Evolutionary conservation across 2,329 filamentous ascomycete species (phyloP).

Genomic region (Zymoseptoria passerinii): DNA sequence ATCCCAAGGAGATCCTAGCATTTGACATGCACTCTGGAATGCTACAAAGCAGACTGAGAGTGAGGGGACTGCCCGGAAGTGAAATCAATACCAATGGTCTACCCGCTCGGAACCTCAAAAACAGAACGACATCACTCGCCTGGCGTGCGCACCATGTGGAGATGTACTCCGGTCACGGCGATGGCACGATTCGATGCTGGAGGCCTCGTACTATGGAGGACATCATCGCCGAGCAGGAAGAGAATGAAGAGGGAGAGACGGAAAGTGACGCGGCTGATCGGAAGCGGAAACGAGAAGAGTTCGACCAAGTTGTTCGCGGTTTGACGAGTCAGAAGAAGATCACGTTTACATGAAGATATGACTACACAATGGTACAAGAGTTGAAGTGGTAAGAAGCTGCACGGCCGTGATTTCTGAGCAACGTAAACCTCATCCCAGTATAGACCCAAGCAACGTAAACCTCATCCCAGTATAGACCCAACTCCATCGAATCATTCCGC

Average conservation of each 20-base stretch:
- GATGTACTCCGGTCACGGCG: conserved; percentile 74
- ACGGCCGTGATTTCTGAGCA: neutral
- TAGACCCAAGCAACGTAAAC: neutral
- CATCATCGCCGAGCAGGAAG: conserved; percentile 35
- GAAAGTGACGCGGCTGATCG: conserved; percentile 38
- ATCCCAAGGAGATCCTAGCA: conserved; percentile 63
- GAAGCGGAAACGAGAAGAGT: conserved; percentile 64
- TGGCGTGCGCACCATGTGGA: conserved; percentile 66
- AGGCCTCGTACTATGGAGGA: conserved; percentile 50
- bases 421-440: neutral
- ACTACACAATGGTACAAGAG: neutral
- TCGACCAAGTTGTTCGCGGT: conserved; percentile 72
- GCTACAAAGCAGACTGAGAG: conserved; percentile 61
- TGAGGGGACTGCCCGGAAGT: conserved; percentile 38
- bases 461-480: neutral
- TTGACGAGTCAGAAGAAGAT: conserved; percentile 65
- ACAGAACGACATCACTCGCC: conserved; percentile 63
- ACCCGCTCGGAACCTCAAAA: conserved; percentile 26
- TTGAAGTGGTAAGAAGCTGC: neutral
- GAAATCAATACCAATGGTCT: conserved; percentile 4
- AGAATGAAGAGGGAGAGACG: conserved; percentile 34
- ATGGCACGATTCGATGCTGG: conserved; percentile 80
- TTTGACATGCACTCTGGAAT: conserved; percentile 72
- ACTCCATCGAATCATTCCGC: neutral
- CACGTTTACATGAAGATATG: conserved; percentile 35